phyloP scores from a whole-genome alignment of 208 protist species.

The Porcisia deanei region DNA sequence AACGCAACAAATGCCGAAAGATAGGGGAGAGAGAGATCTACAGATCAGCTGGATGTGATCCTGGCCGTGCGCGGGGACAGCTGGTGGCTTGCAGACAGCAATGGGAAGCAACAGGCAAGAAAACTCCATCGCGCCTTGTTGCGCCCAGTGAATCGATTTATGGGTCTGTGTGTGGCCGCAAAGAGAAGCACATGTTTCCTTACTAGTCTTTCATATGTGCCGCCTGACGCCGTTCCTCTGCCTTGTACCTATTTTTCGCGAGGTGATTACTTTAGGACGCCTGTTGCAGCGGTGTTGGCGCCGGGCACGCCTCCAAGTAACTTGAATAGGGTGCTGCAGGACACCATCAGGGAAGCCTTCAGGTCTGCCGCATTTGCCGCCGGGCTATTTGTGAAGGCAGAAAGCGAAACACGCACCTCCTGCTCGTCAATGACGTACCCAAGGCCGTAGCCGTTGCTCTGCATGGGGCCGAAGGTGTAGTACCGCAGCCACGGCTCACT shows the following conservation, averaged over 20 bases:
- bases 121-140: not conserved
- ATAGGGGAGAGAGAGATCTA: not conserved
- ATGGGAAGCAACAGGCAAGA: not conserved
- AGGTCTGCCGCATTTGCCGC: slow-evolving; percentile 68
- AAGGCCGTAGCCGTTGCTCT: slow-evolving; percentile 88
- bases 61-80: not conserved
- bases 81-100: not conserved
- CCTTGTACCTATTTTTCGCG: not conserved
- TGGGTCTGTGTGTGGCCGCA: not conserved
- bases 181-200: not conserved
- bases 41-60: not conserved
- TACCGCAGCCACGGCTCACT: slow-evolving; percentile 72
- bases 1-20: not conserved
- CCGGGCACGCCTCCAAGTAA: slow-evolving; percentile 15
- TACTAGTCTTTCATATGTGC: not conserved
- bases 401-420: slow-evolving; percentile 84
- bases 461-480: slow-evolving; percentile 88
- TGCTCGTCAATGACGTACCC: slow-evolving; percentile 92
- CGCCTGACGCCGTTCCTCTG: not conserved
- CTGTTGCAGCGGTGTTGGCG: not conserved
- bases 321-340: slow-evolving; percentile 24
- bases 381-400: slow-evolving; percentile 79
- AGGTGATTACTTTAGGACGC: not conserved
- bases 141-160: not conserved
- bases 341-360: slow-evolving; percentile 27